Base-by-base conservation (phyloP, 2,329 filamentous ascomycete genomes). In the Didymella keratinophila region DNA sequence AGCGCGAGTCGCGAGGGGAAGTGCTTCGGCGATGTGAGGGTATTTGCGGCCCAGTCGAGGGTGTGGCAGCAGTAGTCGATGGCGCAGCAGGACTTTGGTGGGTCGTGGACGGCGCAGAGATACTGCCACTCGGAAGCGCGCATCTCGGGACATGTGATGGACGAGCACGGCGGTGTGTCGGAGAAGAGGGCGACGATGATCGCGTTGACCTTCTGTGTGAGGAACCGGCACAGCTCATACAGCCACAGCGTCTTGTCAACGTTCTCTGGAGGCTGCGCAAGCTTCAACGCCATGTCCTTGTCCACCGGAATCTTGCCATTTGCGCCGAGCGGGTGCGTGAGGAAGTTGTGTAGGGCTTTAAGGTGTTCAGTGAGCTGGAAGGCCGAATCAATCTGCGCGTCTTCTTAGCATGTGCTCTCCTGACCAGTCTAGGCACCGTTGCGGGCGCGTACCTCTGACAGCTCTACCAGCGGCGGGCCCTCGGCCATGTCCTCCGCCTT, bases 51-150 rank as follows among this genome's bases (percentile, higher is more conserved):
- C 92, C 94, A 98, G 80, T 99, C 95, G 42, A 99, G 88, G 0
- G 95, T 99, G 76, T 99, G 95, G 76, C 94, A 98, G 84, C 93
- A 97, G 80, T 99, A 99, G 79, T 99, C 95, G 73, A 99, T 97
- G 50, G 95, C 95, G 78, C 94, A 97, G 81, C 95, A 99, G 70
- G 90, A 91, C 80, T 98, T 98, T 47, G 95, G 95, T 48, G 93
- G 90, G 74, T 98, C 94, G 76, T 99, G 95, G 3, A 98, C 95
- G 49, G 95, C 95, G 80, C 95, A 99, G 46, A 99, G 87, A 73
- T 98, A 99, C 79, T 99, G 95, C 95, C 95, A 99, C 81, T 99
- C 94, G 28, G 91, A 95, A 2, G 95, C 95, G 73, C 95, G 93
- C 95, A 99, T 99, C 79, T 99, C 95, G 30, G 93, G 93, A 72